Percentiles rank a stretch among this genome's conserved stretches.
Conservation (phyloP, 2,329 filamentous ascomycete genomes). For the Verticillium longisporum region DNA sequence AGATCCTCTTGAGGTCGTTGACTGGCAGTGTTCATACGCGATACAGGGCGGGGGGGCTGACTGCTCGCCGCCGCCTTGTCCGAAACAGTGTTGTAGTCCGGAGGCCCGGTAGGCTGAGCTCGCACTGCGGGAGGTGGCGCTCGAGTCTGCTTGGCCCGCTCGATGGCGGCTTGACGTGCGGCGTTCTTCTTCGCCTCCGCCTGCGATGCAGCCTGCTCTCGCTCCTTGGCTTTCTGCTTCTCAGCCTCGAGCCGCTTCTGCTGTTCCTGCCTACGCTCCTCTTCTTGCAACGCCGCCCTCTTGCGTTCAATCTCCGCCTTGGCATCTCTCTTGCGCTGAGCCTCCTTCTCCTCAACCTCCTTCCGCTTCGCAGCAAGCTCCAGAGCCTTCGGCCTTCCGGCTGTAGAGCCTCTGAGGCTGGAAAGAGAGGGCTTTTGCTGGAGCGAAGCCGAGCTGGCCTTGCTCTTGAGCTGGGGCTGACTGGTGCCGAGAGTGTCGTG, state of each 20-base stretch:
- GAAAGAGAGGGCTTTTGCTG: slow-evolving; percentile 49
- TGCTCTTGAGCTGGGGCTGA: slow-evolving; percentile 46
- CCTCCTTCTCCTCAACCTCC: slow-evolving; percentile 76
- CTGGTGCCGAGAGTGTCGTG: slow-evolving; percentile 45
- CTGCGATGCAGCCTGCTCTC: slow-evolving; percentile 42
- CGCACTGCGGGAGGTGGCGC: slow-evolving; percentile 55
- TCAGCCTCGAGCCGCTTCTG: slow-evolving; percentile 55
- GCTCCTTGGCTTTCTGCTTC: slow-evolving; percentile 53
- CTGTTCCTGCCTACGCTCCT: slow-evolving; percentile 54
- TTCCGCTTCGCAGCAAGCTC: slow-evolving; percentile 74
- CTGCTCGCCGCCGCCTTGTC: slow-evolving; percentile 16
- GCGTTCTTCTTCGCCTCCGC: slow-evolving; percentile 61
- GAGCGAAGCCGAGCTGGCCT: slow-evolving; percentile 60
- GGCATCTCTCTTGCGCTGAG: slow-evolving; percentile 70
- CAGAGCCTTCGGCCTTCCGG: slow-evolving; percentile 62
- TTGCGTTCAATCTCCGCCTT: slow-evolving; percentile 79
- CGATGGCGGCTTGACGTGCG: slow-evolving; percentile 55
- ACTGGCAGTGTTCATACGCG: slow-evolving; percentile 51
- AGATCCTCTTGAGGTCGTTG: slow-evolving; percentile 51
- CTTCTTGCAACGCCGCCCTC: slow-evolving; percentile 58
- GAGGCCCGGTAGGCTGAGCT: slow-evolving; percentile 44
- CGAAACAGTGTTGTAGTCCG: slow-evolving; percentile 31
- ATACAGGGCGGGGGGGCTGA: slow-evolving; percentile 35
- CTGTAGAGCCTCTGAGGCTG: slow-evolving; percentile 59
- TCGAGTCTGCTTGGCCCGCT: slow-evolving; percentile 58